phyloP scores from a whole-genome alignment of 2,329 filamentous ascomycete species.

The Cadophora gregata region DNA sequence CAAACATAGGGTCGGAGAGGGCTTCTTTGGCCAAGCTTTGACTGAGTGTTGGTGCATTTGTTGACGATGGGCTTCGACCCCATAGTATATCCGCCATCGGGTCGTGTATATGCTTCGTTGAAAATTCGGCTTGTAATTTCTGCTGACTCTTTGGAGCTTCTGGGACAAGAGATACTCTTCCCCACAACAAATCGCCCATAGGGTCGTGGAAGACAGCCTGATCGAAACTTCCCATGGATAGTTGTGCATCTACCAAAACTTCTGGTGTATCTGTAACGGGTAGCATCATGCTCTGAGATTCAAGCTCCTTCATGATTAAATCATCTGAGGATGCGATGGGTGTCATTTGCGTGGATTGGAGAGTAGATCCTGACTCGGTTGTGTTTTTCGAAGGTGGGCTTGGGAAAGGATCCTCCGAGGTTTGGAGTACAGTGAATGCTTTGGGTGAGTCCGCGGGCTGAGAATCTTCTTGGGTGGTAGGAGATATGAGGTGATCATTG shows the following conservation, averaged over 20 bases:
- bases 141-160: neutral
- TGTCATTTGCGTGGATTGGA: neutral
- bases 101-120: neutral
- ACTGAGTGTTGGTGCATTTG: too few species aligned
- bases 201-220: neutral
- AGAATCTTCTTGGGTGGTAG: too few species aligned
- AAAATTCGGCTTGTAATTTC: neutral
- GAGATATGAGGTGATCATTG: neutral
- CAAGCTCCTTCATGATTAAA: conserved; percentile 11
- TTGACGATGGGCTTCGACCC: too few species aligned
- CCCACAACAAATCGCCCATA: neutral
- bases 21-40: too few species aligned
- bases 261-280: neutral
- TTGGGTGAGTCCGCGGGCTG: too few species aligned
- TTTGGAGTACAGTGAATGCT: too few species aligned
- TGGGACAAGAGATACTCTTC: neutral
- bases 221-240: neutral
- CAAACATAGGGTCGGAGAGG: neutral
- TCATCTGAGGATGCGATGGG: conserved; percentile 2
- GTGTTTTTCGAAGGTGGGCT: neutral
- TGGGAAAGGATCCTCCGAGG: too few species aligned
- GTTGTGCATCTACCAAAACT: neutral
- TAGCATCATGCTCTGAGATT: conserved; percentile 8
- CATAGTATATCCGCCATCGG: neutral
- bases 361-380: neutral